Evolutionary conservation across 306 rosid species (phyloP), one percentile per base, ranked within the genome.

Genomic region (Luffa acutangula): DNA sequence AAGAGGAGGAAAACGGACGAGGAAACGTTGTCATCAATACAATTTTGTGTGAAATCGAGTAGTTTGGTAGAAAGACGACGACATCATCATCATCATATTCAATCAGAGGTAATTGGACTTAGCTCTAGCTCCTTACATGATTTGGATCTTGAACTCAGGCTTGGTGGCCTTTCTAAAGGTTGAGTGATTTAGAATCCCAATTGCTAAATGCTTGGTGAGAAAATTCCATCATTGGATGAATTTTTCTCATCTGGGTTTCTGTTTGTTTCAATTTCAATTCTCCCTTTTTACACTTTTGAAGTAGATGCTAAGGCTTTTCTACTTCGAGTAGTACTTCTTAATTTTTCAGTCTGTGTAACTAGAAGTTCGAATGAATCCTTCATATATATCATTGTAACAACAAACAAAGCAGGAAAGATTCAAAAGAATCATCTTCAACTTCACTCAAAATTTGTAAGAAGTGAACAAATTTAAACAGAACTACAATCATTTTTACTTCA

Each of bases 121-220:
- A 48, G 77, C 42, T 72, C 77, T 72, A 72, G 21, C 42, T 31
- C 58, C 20, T 46, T 72, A 3, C 77, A 72, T 72, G 77, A 72
- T 45, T 46, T 72, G 58, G 77, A 72, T 72, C 77, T 72, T 46
- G 77, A 72, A 48, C 77, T 72, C 59, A 72, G 77, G 59, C 77
- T 72, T 46, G 77, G 77, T 20, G 77, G 76, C 9, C 42, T 72
- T 34, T 70, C 56, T 70, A 21, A 70, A 45, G 36, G 76, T 70
- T 72, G 58, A 72, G 59, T 21, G 21, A 71, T 11, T 62, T 12
- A 43, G 48, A 60, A 60, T 21, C 33, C 4, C 5, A 66, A 39
- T 37, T 39, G 6, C 74, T 39, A 46, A 41, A 67, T 7, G 17
- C 21, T 66, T 41, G 45, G 46, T 64, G 71, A 36, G 21, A 33